Evolutionary conservation across 1,139 yeast species (phyloP), one percentile per base, ranked within the genome.

Genomic region (Hemisphaericaspora lyxosophila): DNA sequence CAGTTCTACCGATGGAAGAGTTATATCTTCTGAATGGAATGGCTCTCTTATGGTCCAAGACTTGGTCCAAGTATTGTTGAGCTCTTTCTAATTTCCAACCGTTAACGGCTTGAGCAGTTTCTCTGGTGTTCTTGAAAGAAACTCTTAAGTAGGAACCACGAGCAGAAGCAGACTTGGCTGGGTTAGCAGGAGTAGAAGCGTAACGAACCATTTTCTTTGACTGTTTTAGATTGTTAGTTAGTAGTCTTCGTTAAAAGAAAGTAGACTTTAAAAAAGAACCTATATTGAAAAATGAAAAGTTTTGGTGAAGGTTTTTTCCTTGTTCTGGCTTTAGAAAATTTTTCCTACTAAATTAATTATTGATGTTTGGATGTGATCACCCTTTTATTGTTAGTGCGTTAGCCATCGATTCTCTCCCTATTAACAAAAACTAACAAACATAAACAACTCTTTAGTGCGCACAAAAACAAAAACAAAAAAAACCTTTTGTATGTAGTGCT

Each of bases 111-210:
- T 86, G 95, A 60, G 95, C 97, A 60, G 97, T 85, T 78, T 92
- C 98, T 75, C 96, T 89, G 78, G 98, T 92, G 95, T 92, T 92
- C 90, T 92, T 92, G 96, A 77, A 92, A 59, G 98, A 94, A 62
- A 89, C 97, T 80, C 98, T 92, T 76, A 92, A 84, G 90, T 89
- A 89, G 51, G 97, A 87, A 70, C 97, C 97, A 76, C 97, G 95
- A 70, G 97, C 95, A 70, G 96, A 85, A 67, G 97, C 97, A 65
- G 96, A 87, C 82, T 89, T 89, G 72, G 96, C 95, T 79, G 98
- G 97, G 90, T 92, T 90, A 67, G 95, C 88, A 70, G 98, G 88
- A 69, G 89, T 84, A 74, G 96, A 92, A 80, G 90, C 95, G 97
- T 92, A 92, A 81, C 97, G 73, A 65, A 68, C 73, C 77, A 72